Percentiles rank a stretch among this genome's conserved stretches.
phyloP scores from a whole-genome alignment of 257 asterid genomes.

The Primulina eburnea region DNA sequence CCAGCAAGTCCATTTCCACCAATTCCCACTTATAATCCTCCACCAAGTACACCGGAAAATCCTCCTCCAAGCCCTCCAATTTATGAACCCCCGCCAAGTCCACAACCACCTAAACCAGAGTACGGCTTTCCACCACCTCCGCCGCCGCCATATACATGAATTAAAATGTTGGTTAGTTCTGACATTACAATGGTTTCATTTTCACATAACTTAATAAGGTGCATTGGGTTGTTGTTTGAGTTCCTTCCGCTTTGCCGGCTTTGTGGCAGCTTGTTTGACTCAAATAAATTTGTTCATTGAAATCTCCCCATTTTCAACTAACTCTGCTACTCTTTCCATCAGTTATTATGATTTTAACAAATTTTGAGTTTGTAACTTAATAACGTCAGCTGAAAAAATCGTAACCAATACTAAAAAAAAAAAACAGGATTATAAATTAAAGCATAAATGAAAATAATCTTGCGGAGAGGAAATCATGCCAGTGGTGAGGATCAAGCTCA shows the following conservation, averaged over 20 bases:
- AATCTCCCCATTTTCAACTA: neutral
- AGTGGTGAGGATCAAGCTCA: slow-evolving; percentile 66
- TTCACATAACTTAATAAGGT: neutral
- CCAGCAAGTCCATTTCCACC: too few relatives aligned
- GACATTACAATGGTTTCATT: neutral
- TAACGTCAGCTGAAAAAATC: neutral
- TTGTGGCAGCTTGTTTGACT: neutral
- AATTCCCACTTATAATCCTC: neutral
- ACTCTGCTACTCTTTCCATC: neutral
- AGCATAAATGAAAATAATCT: slow-evolving; percentile 29
- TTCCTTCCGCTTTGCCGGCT: neutral
- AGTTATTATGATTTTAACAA: too few relatives aligned
- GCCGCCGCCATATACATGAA: neutral
- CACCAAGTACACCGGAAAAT: neutral
- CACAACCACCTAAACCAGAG: neutral
- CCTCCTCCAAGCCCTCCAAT: neutral
- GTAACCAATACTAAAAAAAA: too few relatives aligned
- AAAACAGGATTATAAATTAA: neutral
- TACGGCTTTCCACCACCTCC: neutral
- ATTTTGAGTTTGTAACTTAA: neutral
- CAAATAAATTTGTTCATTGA: neutral
- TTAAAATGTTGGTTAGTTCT: neutral
- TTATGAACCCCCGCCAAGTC: neutral
- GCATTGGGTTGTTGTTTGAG: neutral
- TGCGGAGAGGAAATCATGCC: slow-evolving; percentile 75